These are phyloP conservation scores for Gamarada debralockiae DNA, from an alignment of 495 filamentous ascomycete species.

Conservation along the genomic window DNA sequence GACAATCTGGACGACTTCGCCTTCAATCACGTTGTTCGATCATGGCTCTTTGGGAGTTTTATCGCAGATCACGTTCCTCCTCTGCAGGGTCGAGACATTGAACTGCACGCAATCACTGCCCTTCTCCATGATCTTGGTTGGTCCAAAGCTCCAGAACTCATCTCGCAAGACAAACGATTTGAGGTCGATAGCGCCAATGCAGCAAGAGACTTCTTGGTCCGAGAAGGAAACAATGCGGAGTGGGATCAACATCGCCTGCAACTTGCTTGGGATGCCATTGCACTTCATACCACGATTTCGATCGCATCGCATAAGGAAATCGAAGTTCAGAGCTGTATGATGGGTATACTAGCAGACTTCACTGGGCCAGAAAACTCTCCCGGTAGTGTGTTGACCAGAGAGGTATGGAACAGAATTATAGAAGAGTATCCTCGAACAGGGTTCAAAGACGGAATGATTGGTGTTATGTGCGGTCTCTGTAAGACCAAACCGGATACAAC, in stretches of 20 bases:
- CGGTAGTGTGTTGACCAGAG: slow-evolving; percentile 27
- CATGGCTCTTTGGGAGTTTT: slow-evolving; percentile 38
- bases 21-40: slow-evolving; percentile 48
- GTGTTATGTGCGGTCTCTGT: slow-evolving; percentile 41
- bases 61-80: slow-evolving; percentile 34
- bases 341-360: slow-evolving; percentile 49
- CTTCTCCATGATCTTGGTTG: slow-evolving; percentile 56
- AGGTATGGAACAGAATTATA: slow-evolving; percentile 33
- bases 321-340: slow-evolving; percentile 35
- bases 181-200: slow-evolving; percentile 53
- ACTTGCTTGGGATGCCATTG: slow-evolving; percentile 52
- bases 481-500: slow-evolving; percentile 43
- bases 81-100: slow-evolving; percentile 33
- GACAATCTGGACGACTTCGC: slow-evolving; percentile 27
- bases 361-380: slow-evolving; percentile 27
- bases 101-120: slow-evolving; percentile 43
- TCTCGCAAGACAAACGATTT: slow-evolving; percentile 45
- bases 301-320: slow-evolving; percentile 42
- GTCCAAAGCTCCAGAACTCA: slow-evolving; percentile 30
- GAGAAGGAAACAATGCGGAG: slow-evolving; percentile 13
- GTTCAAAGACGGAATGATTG: slow-evolving; percentile 31
- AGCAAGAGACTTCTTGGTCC: slow-evolving; percentile 38
- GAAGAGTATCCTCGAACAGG: slow-evolving; percentile 33
- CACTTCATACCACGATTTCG: slow-evolving; percentile 39
- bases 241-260: slow-evolving; percentile 39